Evolutionary conservation across 1,139 yeast species (phyloP), one percentile per base, ranked within the genome.

Genomic region (Pneumocystis canis): DNA sequence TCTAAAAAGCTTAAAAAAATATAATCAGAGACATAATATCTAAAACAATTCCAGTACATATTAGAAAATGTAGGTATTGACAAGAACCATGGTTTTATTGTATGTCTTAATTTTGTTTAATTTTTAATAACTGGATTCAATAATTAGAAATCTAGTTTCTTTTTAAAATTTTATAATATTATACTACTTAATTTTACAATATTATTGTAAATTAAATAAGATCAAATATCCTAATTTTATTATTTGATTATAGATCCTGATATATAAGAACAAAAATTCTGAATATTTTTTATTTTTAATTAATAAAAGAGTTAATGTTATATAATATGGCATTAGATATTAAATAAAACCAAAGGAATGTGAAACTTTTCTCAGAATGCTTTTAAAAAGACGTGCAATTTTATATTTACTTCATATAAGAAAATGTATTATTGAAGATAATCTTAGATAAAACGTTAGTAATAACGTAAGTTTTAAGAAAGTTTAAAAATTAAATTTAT

Each of bases 261-360:
- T 68, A 77, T 81, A 0, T 90, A 97, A 97, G 88, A 85, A 66
- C 70, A 66, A 66, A 64, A 65, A 30, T 61, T 33, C 25, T 58
- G 56, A 31, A 57, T 61, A 33, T 69, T 65, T 87, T 71, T 74
- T 89, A 63, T 76, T 92, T 28, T 84, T 96, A 0, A 75, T 92
- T 67, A 96, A 95, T 0, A 81, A 88, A 2, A 92, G 92, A 72
- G 86, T 89, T 1, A 78, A 84, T 0, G 82, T 90, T 2, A 74
- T 92, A 68, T 95, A 88, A 69, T 84, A 87, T 72, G 96, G 89
- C 70, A 89, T 95, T 0, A 80, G 84, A 65, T 75, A 87, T 57
- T 86, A 83, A 64, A 89, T 90, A 95, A 95, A 87, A 69, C 75
- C 86, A 63, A 84, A 85, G 70, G 96, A 96, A 0, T 96, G 89